Evolutionary conservation across 371 early-diverging fungal species (phyloP), one percentile per base, ranked within the genome.

Genomic region (Chytridiales sp.): DNA sequence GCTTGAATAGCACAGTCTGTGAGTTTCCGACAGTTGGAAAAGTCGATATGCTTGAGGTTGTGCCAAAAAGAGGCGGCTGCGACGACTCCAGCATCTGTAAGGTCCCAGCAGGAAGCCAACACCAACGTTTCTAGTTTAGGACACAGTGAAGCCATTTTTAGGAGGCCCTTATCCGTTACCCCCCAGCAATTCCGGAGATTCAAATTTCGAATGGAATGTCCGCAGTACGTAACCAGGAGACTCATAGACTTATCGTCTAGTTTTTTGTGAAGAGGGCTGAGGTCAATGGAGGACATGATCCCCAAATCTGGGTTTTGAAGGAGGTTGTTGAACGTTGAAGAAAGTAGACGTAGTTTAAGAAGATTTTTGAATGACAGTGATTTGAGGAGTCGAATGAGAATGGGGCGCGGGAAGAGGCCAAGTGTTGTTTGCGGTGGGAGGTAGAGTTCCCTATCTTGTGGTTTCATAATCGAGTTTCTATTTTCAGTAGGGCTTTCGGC

Each of bases 21-120:
- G 2, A 92, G 75, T 61, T 91, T 91, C 32, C 91, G 74, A 64
- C 90, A 89, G 62, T 92, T 92, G 19, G 85, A 84, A 39, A 92
- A 66, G 56, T 92, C 85, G 24, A 92, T 59, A 4, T 29, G 31
- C n/a, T 50, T 11, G n/a, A 80, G 72, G 61, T 39, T 65, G 59
- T 11, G 77, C 66, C 53, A 73, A 53, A 30, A 30, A 17, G 60
- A 34, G 21, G 68, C 65, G 17, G 78, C 30, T 11, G 57, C 31
- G 4, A 47, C 47, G 3, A 77, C 32, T 1, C 75, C 77, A 8
- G 51, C 57, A 44, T 76, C 76, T 0, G 81, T 76, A 2, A 78
- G 44, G 27, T 80, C 81, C 81, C 81, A 80, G 4, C 73, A 62
- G 31, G 60, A 62, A 17, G 72, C 62, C 11, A 78, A 42, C 36